A percentile compares a stretch with the other conserved stretches of the same genome.
Evolutionary conservation across 257 asterid genomes (phyloP).

Genomic region (Solanum gandarillasii): DNA sequence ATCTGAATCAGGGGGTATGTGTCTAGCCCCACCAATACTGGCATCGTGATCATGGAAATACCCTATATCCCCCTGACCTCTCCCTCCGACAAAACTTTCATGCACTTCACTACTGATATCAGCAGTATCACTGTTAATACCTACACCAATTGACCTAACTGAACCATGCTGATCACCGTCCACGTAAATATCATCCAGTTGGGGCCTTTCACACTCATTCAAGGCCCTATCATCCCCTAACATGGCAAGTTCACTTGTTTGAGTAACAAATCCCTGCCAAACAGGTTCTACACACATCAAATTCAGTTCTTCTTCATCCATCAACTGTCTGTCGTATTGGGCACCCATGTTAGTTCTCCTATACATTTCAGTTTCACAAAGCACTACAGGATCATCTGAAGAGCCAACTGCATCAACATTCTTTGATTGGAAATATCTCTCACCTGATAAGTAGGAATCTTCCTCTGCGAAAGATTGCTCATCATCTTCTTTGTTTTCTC

Average conservation of each 20-base stretch:
- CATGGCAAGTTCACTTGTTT: conserved; percentile 9
- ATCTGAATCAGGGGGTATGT: conserved; percentile 2
- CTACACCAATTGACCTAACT: conserved; percentile 23
- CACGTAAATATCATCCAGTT: conserved; percentile 6
- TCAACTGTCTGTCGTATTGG: conserved; percentile 15
- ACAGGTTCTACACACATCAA: conserved; percentile 16
- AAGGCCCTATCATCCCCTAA: conserved; percentile 5
- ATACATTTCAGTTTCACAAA: conserved; percentile 6
- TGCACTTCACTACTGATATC: conserved; percentile 15
- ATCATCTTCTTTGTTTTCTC: conserved; percentile 12
- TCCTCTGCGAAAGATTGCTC: conserved; percentile 20
- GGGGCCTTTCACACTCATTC: conserved; percentile 6
- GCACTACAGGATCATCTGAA: conserved; percentile 9
- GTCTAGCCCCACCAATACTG: conserved; percentile 14
- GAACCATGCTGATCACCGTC: conserved; percentile 19
- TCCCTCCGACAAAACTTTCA: conserved; percentile 12
- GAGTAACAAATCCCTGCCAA: conserved; percentile 20
- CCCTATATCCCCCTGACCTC: conserved; percentile 5
- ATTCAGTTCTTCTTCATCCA: conserved; percentile 16
- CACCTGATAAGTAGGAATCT: conserved; percentile 13
- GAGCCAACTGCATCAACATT: conserved; percentile 1
- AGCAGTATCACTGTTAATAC: conserved; percentile 14
- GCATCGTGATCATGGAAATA: conserved; percentile 6
- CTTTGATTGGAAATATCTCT: conserved; percentile 10
- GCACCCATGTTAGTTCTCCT: conserved; percentile 3